Conservation (phyloP, 345 rosid species). For the Ceriops decandra region DNA sequence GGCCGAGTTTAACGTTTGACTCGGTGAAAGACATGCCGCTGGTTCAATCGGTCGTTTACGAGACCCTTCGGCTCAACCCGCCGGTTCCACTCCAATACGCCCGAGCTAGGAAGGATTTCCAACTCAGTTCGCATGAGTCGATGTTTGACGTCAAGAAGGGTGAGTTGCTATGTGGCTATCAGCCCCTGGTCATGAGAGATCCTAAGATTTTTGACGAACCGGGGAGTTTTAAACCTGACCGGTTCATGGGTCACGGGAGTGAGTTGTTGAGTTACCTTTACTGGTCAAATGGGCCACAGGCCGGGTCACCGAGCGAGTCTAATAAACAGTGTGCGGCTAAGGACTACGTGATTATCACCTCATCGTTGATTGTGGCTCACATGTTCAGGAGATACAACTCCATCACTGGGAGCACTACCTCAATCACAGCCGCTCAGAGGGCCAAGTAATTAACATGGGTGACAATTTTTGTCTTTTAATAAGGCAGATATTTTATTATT, state of each 20-base stretch:
- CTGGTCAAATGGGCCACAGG: conserved; percentile 92
- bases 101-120: conserved; percentile 77
- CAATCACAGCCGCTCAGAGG: conserved; percentile 54
- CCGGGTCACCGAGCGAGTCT: conserved; percentile 50
- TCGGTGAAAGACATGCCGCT: conserved; percentile 60
- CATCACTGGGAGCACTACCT: conserved; percentile 33
- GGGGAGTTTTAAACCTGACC: conserved; percentile 59
- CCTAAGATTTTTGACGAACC: conserved; percentile 59
- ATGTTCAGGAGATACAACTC: conserved; percentile 60
- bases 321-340: conserved; percentile 87
- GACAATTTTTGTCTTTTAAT: not conserved
- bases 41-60: conserved; percentile 77
- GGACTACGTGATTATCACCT: conserved; percentile 56
- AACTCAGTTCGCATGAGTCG: conserved; percentile 60
- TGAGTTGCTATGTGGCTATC: conserved; percentile 81
- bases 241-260: conserved; percentile 51
- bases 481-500: no score
- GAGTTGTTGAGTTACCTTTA: conserved; percentile 50
- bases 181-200: conserved; percentile 65
- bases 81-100: conserved; percentile 71
- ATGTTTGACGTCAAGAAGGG: conserved; percentile 61
- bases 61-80: conserved; percentile 64
- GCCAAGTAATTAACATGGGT: conserved; percentile 21
- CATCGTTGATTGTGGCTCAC: conserved; percentile 53
- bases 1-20: conserved; percentile 45